Conservation (phyloP, 805 yeast genomes). For the Torulaspora quercuum region DNA sequence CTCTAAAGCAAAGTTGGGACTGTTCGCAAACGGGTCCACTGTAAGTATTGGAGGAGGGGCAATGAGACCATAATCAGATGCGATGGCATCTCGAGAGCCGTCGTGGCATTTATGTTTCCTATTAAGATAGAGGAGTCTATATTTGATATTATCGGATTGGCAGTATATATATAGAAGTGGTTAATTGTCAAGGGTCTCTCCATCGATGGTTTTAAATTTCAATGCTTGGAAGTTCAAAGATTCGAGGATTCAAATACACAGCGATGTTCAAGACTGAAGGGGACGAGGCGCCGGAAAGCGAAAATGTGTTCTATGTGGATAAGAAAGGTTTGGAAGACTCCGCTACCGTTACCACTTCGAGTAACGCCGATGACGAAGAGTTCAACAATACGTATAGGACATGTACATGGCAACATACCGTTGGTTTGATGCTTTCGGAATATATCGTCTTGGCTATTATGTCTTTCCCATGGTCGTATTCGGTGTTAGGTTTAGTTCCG, state of each 20-base stretch:
- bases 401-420: constrained; percentile 58
- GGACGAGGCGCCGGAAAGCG: constrained; percentile 3
- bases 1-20: too few relatives aligned
- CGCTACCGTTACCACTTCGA: constrained; percentile 4
- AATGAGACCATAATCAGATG: too few relatives aligned
- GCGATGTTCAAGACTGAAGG: constrained; percentile 4
- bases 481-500: constrained; percentile 56
- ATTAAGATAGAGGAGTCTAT: too few relatives aligned
- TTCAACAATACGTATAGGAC: constrained; percentile 45
- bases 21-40: too few relatives aligned
- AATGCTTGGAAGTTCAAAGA: too few relatives aligned
- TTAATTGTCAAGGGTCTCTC: too few relatives aligned
- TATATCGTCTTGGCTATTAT: constrained; percentile 59
- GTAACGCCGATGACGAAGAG: constrained; percentile 23
- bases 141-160: too few relatives aligned
- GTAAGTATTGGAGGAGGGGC: too few relatives aligned
- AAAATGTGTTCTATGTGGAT: constrained; percentile 2
- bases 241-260: constrained; percentile 3
- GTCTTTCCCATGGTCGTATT: constrained; percentile 66
- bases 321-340: constrained; percentile 5
- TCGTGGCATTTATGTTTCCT: too few relatives aligned
- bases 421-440: constrained; percentile 57
- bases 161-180: too few relatives aligned
- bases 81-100: too few relatives aligned
- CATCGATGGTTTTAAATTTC: too few relatives aligned